Evolutionary conservation across 495 filamentous ascomycete genomes (phyloP).

Genomic region (Lichina pygmaea): DNA sequence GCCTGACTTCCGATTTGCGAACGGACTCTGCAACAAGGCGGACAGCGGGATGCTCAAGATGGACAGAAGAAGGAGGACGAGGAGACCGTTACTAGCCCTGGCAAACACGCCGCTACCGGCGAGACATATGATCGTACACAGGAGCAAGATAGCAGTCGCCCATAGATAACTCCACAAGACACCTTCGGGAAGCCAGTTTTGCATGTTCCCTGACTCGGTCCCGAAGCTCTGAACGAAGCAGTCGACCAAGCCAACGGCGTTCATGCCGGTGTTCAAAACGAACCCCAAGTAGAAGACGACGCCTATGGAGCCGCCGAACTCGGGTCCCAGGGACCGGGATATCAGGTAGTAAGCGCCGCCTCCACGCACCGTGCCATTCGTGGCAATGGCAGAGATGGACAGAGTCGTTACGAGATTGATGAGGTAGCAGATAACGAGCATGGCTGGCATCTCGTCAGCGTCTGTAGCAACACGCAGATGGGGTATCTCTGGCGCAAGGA

Average conservation of each 20-base stretch:
- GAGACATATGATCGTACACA: constrained; percentile 56
- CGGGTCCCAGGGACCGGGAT: constrained; percentile 60
- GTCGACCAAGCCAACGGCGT: constrained; percentile 66
- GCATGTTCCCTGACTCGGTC: constrained; percentile 24
- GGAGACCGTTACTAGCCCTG: constrained; percentile 52
- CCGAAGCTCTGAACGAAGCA: constrained; percentile 62
- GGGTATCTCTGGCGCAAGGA: background rate
- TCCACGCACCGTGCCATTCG: constrained; percentile 70
- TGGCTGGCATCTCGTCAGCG: constrained; percentile 16
- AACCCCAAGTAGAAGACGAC: constrained; percentile 72
- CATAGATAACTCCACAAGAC: constrained; percentile 63
- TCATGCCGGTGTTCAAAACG: constrained; percentile 70
- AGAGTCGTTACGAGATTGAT: constrained; percentile 68
- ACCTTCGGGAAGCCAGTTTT: constrained; percentile 35
- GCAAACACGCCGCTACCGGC: constrained; percentile 62
- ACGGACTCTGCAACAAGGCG: constrained; percentile 35
- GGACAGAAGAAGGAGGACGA: constrained; percentile 42
- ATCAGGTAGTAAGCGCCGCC: constrained; percentile 80
- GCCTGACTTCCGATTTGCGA: constrained; percentile 27
- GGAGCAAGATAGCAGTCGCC: constrained; percentile 38
- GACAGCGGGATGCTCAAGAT: constrained; percentile 68
- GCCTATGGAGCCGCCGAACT: constrained; percentile 79
- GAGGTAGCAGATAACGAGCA: constrained; percentile 43
- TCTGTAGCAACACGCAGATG: background rate
- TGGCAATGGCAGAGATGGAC: constrained; percentile 69